phyloP scores from a whole-genome alignment of 495 filamentous ascomycete species.

The Glutinoglossum americanum region DNA sequence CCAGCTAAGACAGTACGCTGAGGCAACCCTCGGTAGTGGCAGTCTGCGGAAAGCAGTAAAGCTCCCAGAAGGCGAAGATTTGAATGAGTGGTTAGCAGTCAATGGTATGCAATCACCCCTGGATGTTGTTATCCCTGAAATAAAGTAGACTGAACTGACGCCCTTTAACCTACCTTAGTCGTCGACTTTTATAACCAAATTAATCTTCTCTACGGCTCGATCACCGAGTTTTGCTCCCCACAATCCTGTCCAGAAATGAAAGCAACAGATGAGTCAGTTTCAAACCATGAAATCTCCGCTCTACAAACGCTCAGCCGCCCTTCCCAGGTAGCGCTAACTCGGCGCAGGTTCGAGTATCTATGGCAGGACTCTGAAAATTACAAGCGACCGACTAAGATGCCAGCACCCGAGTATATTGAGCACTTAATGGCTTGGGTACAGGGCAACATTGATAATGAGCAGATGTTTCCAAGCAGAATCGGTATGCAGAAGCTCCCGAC shows the following conservation, averaged over 20 bases:
- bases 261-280: constrained; percentile 77
- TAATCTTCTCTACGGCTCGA: constrained; percentile 93
- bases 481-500: constrained; percentile 24
- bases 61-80: constrained; percentile 87
- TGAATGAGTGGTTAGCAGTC: constrained; percentile 94
- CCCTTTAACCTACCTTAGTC: constrained; percentile 28
- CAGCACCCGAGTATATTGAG: constrained; percentile 90
- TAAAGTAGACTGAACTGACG: neutral
- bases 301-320: neutral
- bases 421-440: constrained; percentile 95
- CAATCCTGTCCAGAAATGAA: constrained; percentile 98
- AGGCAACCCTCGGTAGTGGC: constrained; percentile 86
- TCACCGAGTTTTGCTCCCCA: constrained; percentile 97
- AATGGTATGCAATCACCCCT: constrained; percentile 39
- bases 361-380: constrained; percentile 92
- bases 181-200: constrained; percentile 99
- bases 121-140: neutral
- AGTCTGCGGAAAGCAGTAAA: constrained; percentile 91
- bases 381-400: constrained; percentile 93
- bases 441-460: constrained; percentile 84
- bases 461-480: constrained; percentile 80
- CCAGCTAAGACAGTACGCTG: constrained; percentile 91
- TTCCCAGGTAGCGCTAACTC: neutral
- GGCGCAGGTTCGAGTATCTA: constrained; percentile 74
- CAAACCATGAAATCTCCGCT: neutral